A percentile compares a stretch with the other conserved stretches of the same genome.
Conservation (phyloP, 345 rosid species). For the Brassica rapa region DNA sequence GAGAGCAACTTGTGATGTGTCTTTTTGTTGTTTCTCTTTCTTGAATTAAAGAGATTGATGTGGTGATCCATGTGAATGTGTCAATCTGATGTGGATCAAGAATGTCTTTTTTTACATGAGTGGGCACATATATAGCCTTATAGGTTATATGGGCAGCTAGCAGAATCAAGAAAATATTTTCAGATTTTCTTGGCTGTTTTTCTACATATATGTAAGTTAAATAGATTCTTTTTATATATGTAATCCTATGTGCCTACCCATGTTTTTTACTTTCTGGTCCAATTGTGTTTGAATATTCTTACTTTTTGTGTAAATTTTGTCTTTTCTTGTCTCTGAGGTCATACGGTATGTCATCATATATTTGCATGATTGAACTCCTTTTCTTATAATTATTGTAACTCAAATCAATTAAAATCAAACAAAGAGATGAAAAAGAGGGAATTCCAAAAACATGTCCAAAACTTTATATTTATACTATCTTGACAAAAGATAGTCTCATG, state of each 20-base stretch:
- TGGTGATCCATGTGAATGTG: conserved; percentile 44
- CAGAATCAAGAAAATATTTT: conserved; percentile 41
- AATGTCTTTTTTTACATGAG: conserved; percentile 35
- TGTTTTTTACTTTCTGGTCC: conserved; percentile 38
- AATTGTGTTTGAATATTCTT: conserved; percentile 36
- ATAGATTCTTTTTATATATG: conserved; percentile 17
- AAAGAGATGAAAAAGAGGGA: not conserved
- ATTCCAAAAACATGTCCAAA: not conserved
- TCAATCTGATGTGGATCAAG: conserved; percentile 43
- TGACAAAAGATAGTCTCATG: not conserved
- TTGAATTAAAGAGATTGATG: conserved; percentile 40
- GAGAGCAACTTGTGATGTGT: conserved; percentile 44
- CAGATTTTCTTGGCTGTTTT: conserved; percentile 38
- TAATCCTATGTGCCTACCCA: conserved; percentile 30
- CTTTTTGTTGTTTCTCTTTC: conserved; percentile 43
- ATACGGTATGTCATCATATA: conserved; percentile 29
- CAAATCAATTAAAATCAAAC: conserved; percentile 9
- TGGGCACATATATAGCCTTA: conserved; percentile 35
- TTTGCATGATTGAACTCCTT: conserved; percentile 34
- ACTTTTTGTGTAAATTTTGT: conserved; percentile 41
- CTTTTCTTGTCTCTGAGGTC: conserved; percentile 37
- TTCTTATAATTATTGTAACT: conserved; percentile 31
- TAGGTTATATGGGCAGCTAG: conserved; percentile 35
- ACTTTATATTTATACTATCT: not conserved
- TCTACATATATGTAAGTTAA: conserved; percentile 26